Evolutionary conservation across 768 basidiomycete species (phyloP).

Genomic region (Ramaria rubella): DNA sequence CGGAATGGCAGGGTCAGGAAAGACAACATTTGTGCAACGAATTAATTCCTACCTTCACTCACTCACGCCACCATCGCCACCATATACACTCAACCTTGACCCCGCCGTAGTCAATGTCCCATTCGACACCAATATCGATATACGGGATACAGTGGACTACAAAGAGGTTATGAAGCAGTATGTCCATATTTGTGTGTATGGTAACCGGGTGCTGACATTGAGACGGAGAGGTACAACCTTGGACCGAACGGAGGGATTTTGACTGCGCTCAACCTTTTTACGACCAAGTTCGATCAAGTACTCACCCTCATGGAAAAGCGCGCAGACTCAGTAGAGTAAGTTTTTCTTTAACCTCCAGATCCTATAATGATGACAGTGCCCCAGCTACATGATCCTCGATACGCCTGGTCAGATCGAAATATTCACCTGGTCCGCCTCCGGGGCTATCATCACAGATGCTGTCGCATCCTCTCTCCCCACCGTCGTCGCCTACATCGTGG

Average conservation of each 20-base stretch:
- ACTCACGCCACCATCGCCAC: conserved; percentile 51
- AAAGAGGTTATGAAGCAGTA: conserved; percentile 99
- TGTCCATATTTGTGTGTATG: conserved; percentile 32
- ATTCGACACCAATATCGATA: conserved; percentile 96
- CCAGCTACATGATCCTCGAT: conserved; percentile 88
- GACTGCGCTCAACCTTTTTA: conserved; percentile 95
- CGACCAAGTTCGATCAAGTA: conserved; percentile 98
- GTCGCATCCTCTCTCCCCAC: conserved; percentile 90
- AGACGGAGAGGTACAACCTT: conserved; percentile 74
- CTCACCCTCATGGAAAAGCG: conserved; percentile 86
- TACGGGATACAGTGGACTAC: conserved; percentile 95
- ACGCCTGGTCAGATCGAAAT: conserved; percentile 99
- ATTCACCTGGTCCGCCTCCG: conserved; percentile 99
- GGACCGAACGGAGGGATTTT: conserved; percentile 98
- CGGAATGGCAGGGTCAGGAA: conserved; percentile 96
- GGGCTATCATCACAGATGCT: conserved; percentile 97
- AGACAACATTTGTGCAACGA: conserved; percentile 94
- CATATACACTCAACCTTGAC: conserved; percentile 96
- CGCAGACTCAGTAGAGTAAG: conserved; percentile 82
- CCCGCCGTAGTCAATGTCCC: conserved; percentile 89
- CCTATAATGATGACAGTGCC: conserved; percentile 2
- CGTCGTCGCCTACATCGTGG: conserved; percentile 94
- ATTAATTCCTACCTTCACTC: conserved; percentile 89
- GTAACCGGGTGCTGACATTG: conserved; percentile 5
- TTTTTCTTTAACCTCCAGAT: conserved; percentile 10